These are phyloP conservation scores for Imleria badia DNA, from an alignment of 768 basidiomycete genomes.

Conservation along the genomic window DNA sequence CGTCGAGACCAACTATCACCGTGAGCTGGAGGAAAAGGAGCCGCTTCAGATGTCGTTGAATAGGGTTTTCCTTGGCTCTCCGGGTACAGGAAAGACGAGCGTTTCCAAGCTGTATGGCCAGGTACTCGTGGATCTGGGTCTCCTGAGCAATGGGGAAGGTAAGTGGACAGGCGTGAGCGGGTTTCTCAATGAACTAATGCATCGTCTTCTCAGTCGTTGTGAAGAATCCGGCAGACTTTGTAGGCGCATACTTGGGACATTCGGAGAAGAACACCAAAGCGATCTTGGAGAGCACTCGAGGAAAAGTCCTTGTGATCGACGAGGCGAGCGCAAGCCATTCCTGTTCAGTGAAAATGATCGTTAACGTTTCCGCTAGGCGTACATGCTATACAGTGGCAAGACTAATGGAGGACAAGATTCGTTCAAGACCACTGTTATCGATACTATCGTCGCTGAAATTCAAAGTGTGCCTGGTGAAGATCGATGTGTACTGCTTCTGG, in stretches of 20 bases:
- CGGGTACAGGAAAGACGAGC: conserved; percentile 72
- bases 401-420: conserved; percentile 39
- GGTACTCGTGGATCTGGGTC: conserved; percentile 55
- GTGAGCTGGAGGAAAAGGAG: conserved; percentile 56
- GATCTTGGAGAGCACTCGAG: conserved; percentile 55
- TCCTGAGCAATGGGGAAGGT: conserved; percentile 79
- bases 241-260: conserved; percentile 56
- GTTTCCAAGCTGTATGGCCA: conserved; percentile 68
- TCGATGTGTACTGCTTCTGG: conserved; percentile 62
- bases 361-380: conserved; percentile 7
- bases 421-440: conserved; percentile 68
- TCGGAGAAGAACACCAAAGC: conserved; percentile 66
- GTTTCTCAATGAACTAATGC: neutral
- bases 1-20: conserved; percentile 53
- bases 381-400: conserved; percentile 53
- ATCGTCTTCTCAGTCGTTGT: conserved; percentile 46
- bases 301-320: conserved; percentile 71
- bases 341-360: neutral
- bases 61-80: conserved; percentile 63
- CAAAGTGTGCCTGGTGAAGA: conserved; percentile 70
- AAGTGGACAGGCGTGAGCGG: neutral
- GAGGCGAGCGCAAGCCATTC: conserved; percentile 43
- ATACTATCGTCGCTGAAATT: conserved; percentile 73
- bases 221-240: conserved; percentile 69
- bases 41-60: conserved; percentile 58